phyloP scores from a whole-genome alignment of 2,329 filamentous ascomycete species.

The Cadophora sp. region DNA sequence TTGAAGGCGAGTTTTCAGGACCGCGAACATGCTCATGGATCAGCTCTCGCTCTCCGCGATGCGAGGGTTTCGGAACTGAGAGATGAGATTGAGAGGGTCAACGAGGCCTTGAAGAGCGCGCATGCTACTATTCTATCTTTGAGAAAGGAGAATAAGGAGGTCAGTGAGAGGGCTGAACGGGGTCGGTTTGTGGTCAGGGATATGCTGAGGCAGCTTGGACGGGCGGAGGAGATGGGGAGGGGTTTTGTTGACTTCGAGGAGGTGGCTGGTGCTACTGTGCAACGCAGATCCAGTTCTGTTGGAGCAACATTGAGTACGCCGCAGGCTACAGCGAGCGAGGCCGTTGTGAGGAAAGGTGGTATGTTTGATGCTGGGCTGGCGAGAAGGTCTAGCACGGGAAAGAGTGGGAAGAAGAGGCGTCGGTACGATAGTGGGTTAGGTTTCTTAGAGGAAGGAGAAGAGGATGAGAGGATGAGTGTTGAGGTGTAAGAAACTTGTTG shows the following conservation, averaged over 20 bases:
- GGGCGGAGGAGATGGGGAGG: conserved; percentile 55
- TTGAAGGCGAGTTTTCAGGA: conserved; percentile 24
- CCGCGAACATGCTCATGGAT: conserved; percentile 48
- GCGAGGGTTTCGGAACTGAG: conserved; percentile 57
- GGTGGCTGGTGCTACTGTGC: conserved; percentile 19
- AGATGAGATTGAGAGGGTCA: conserved; percentile 56
- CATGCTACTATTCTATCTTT: conserved; percentile 55
- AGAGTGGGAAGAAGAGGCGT: conserved; percentile 50
- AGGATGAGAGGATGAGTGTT: conserved; percentile 17
- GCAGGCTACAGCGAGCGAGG: neutral
- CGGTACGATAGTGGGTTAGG: conserved; percentile 62
- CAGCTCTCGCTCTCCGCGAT: conserved; percentile 58
- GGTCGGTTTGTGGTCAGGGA: conserved; percentile 55
- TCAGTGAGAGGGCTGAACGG: conserved; percentile 56
- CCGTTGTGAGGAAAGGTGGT: conserved; percentile 31
- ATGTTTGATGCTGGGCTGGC: conserved; percentile 36
- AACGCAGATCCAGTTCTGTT: neutral
- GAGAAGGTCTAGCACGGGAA: conserved; percentile 41
- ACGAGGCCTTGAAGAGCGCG: conserved; percentile 53
- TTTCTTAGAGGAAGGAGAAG: conserved; percentile 58
- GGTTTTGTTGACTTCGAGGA: conserved; percentile 48
- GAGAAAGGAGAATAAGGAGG: conserved; percentile 53
- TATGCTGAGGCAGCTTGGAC: conserved; percentile 59
- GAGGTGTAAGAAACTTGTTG: neutral
- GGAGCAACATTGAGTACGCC: neutral